phyloP scores from a whole-genome alignment of 768 basidiomycete species.

The Suillus americanus region DNA sequence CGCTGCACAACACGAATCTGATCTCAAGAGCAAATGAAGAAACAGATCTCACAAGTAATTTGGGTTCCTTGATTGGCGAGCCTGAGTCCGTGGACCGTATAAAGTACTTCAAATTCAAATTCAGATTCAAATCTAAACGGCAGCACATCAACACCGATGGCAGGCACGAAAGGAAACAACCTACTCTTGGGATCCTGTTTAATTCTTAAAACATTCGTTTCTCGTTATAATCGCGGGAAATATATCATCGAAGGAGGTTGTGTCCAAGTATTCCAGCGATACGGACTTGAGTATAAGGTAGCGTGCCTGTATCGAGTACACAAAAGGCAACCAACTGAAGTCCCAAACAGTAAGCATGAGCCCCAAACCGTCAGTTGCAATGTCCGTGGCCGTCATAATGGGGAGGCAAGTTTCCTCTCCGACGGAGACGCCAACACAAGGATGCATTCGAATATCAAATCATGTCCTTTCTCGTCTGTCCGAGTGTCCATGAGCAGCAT shows the following conservation, averaged over 20 bases:
- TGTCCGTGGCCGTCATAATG: background rate
- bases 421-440: conserved; percentile 40
- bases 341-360: background rate
- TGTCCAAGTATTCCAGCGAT: conserved; percentile 30
- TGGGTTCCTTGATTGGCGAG: conserved; percentile 83
- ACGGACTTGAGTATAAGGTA: conserved; percentile 79
- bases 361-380: background rate
- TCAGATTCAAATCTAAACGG: conserved; percentile 46
- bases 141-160: background rate
- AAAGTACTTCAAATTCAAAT: conserved; percentile 56
- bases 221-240: conserved; percentile 85
- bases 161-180: background rate
- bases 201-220: conserved; percentile 94
- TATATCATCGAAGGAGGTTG: conserved; percentile 78
- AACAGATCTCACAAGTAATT: conserved; percentile 64
- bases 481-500: conserved; percentile 44
- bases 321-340: conserved; percentile 18
- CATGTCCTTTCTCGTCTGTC: conserved; percentile 25
- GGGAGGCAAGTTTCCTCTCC: conserved; percentile 48
- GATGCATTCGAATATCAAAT: conserved; percentile 54
- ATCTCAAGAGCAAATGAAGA: background rate
- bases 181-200: conserved; percentile 91
- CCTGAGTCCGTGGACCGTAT: conserved; percentile 39
- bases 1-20: conserved; percentile 39
- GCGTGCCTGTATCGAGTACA: conserved; percentile 89